Evolutionary conservation across 345 rosid genomes (phyloP), one percentile per base, ranked within the genome.

Genomic region (Brassica nigra): DNA sequence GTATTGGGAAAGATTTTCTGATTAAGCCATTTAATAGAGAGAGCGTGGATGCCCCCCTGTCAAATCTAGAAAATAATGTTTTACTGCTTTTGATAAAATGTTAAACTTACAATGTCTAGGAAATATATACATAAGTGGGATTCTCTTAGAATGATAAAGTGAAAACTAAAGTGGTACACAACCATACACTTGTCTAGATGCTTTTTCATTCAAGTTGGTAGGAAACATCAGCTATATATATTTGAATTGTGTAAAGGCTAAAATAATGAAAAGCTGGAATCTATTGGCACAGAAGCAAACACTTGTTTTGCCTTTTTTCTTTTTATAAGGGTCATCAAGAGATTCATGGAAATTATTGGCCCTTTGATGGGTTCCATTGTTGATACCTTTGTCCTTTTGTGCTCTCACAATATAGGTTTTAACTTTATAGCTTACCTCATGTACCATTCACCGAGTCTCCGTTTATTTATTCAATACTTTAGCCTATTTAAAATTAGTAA

Each of bases 211-310:
- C 73, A 58, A 82, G 82, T 86, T 79, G 82, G 85, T 80, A 81
- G 89, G 92, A 81, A 76, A 83, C 85, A 81, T 84, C 84, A 82
- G 75, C 84, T 80, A 84, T 78, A 63, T 18, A 61, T 39, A 23
- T 73, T 66, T 18, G 11, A 47, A 59, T 37, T 11, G 63, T 12
- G 28, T 18, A 49, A 12, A 6, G 29, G 31, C 65, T 61, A 49
- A 6, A 47, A 59, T 59, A 31, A 61, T 18, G 8, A n/a, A 3
- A 52, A 54, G 31, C 20, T 14, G 82, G 77, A 73, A 66, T 72
- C 74, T 67, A 73, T 79, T 59, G 82, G 78, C 61, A 73, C 63
- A 66, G 31, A 73, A 58, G 39, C 82, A 59, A 58, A 78, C 77
- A 78, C 77, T 73, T 58, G 37, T 67, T 66, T 61, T 59, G 1